Evolutionary conservation across 2,329 filamentous ascomycete genomes (phyloP).

Genomic region (Daldinia eschscholtzii): DNA sequence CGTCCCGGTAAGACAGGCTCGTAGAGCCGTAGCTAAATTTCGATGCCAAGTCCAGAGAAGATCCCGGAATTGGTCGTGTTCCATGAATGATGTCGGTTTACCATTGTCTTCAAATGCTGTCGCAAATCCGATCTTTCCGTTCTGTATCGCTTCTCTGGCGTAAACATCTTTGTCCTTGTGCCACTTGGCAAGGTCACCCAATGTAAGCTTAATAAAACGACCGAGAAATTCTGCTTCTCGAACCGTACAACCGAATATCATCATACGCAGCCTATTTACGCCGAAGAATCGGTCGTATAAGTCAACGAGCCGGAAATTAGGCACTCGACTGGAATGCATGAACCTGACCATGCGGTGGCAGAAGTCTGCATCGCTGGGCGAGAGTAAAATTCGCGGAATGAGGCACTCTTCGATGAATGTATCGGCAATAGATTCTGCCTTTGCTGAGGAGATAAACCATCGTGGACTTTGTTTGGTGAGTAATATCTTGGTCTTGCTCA

Average conservation of each 20-base stretch:
- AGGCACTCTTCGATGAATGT: slow-evolving; percentile 90
- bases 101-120: slow-evolving; percentile 77
- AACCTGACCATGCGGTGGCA: slow-evolving; percentile 88
- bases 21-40: slow-evolving; percentile 81
- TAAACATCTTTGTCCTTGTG: slow-evolving; percentile 82
- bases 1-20: slow-evolving; percentile 81
- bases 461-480: slow-evolving; percentile 75
- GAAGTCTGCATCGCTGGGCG: slow-evolving; percentile 89
- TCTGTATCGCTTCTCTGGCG: slow-evolving; percentile 81
- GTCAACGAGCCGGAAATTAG: slow-evolving; percentile 87
- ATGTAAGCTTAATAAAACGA: slow-evolving; percentile 84
- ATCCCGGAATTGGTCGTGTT: slow-evolving; percentile 88
- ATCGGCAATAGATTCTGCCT: slow-evolving; percentile 76
- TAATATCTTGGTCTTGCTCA: slow-evolving; percentile 75
- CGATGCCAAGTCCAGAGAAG: slow-evolving; percentile 92
- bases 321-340: slow-evolving; percentile 84
- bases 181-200: slow-evolving; percentile 86
- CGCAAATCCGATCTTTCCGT: slow-evolving; percentile 78
- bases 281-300: slow-evolving; percentile 88
- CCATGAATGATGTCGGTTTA: slow-evolving; percentile 77
- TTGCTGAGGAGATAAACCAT: slow-evolving; percentile 80
- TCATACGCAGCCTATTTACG: slow-evolving; percentile 80
- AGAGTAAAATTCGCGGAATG: slow-evolving; percentile 86
- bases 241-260: slow-evolving; percentile 91
- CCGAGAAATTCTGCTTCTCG: slow-evolving; percentile 95